Evolutionary conservation across 768 basidiomycete species (phyloP).

Genomic region (Rhizopogon rudus): DNA sequence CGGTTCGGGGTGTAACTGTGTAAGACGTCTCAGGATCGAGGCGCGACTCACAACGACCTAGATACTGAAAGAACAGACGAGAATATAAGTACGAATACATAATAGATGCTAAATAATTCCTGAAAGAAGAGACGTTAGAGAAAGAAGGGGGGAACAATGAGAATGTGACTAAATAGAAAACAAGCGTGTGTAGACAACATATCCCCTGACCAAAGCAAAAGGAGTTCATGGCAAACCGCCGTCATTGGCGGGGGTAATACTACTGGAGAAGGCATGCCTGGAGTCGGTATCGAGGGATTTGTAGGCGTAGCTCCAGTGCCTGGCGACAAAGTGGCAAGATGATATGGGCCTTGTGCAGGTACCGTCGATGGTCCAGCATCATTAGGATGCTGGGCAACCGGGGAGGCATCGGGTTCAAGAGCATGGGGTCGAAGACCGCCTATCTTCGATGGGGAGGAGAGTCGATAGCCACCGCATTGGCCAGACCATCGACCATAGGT

Average conservation of each 20-base stretch:
- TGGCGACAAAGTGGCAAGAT: neutral
- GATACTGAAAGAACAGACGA: too few species aligned
- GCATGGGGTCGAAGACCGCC: constrained; percentile 43
- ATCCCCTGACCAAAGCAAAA: too few species aligned
- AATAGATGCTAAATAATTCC: too few species aligned
- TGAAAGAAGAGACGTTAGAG: too few species aligned
- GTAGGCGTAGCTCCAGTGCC: neutral
- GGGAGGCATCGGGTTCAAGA: constrained; percentile 48
- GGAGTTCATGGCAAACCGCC: too few species aligned
- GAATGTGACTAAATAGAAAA: too few species aligned
- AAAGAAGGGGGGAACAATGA: too few species aligned
- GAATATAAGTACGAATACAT: too few species aligned
- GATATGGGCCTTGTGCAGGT: neutral
- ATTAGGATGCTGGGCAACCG: constrained; percentile 18
- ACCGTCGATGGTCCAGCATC: constrained; percentile 5
- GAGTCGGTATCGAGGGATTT: neutral
- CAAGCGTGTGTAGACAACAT: too few species aligned
- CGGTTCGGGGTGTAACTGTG: too few species aligned
- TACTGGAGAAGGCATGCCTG: neutral
- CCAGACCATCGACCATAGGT: neutral
- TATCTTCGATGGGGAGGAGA: constrained; percentile 22
- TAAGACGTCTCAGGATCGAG: too few species aligned
- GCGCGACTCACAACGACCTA: too few species aligned
- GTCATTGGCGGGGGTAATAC: neutral
- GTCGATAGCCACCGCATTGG: constrained; percentile 36